Conservation (phyloP, 2,329 filamentous ascomycete genomes). For the Penicillium palitans region DNA sequence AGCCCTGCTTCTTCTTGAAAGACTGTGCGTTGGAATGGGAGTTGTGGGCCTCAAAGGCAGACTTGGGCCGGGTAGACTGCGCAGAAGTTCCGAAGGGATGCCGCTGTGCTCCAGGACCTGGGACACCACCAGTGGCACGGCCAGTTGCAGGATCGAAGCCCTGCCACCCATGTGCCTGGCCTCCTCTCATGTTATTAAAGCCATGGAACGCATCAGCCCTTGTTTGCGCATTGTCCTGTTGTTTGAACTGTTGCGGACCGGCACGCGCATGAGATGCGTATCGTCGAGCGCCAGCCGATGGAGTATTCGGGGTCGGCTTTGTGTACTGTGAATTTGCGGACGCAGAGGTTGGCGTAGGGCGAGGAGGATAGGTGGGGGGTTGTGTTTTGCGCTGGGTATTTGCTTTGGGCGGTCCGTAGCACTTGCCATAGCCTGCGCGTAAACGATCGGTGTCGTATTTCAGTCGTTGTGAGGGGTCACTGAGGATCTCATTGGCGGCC, state of each 20-base stretch:
- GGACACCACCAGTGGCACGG: constrained; percentile 23
- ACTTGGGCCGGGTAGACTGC: constrained; percentile 33
- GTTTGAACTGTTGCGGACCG: constrained; percentile 42
- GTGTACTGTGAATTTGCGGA: constrained; percentile 15
- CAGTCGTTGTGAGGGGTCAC: constrained; percentile 57
- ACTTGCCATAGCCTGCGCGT: constrained; percentile 48
- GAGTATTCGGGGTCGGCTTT: constrained; percentile 29
- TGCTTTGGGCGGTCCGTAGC: constrained; percentile 34
- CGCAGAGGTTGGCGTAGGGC: constrained; percentile 28
- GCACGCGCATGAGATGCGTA: constrained; percentile 45
- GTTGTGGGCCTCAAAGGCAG: constrained; percentile 43
- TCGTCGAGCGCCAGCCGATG: constrained; percentile 41
- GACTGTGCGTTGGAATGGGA: constrained; percentile 41
- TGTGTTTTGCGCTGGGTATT: constrained; percentile 33
- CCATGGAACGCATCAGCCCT: constrained; percentile 48
- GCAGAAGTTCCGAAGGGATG: constrained; percentile 25
- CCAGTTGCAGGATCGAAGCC: constrained; percentile 43
- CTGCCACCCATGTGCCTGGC: constrained; percentile 37
- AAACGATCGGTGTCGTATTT: constrained; percentile 65
- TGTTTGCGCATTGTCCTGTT: constrained; percentile 42
- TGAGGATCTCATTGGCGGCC: constrained; percentile 76
- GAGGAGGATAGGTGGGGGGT: constrained; percentile 25
- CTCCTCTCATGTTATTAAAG: constrained; percentile 48
- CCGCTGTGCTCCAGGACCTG: constrained; percentile 24
- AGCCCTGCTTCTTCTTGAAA: constrained; percentile 56